phyloP scores from a whole-genome alignment of 441 rosid genomes.

The Flueggea neowawraea region DNA sequence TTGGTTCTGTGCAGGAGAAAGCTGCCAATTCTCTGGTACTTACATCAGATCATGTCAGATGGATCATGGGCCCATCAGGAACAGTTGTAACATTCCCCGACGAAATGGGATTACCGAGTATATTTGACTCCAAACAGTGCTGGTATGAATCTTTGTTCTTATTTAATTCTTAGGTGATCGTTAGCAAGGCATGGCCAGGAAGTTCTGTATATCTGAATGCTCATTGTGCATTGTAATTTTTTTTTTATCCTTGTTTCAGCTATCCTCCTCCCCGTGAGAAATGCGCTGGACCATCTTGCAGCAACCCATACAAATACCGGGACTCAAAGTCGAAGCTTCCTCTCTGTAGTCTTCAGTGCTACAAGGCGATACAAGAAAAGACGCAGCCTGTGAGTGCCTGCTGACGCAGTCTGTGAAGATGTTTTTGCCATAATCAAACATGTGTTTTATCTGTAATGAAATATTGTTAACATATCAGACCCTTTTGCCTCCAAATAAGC shows the following conservation, averaged over 20 bases:
- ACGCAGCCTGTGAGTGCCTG: slow-evolving; percentile 32
- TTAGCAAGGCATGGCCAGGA: too few species aligned
- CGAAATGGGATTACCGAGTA: slow-evolving; percentile 69
- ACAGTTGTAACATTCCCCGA: slow-evolving; percentile 76
- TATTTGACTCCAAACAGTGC: slow-evolving; percentile 59
- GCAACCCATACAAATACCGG: slow-evolving; percentile 78
- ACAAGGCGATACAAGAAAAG: slow-evolving; percentile 66
- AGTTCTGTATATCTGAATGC: too few species aligned
- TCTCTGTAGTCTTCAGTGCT: slow-evolving; percentile 88
- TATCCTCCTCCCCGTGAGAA: slow-evolving; percentile 95
- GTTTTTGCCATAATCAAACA: too few species aligned
- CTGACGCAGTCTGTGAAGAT: slow-evolving; percentile 13
- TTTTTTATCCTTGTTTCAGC: too few species aligned
- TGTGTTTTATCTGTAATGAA: too few species aligned
- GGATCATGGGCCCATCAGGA: slow-evolving; percentile 75
- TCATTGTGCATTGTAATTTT: neutral
- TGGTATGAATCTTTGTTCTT: slow-evolving; percentile 27
- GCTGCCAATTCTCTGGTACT: slow-evolving; percentile 57
- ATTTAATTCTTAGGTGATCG: too few species aligned
- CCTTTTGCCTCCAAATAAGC: too few species aligned
- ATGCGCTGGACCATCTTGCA: slow-evolving; percentile 80
- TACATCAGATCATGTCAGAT: slow-evolving; percentile 52
- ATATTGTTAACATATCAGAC: too few species aligned
- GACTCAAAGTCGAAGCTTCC: slow-evolving; percentile 87
- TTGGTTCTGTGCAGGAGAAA: slow-evolving; percentile 47